Evolutionary conservation across 2,329 filamentous ascomycete genomes (phyloP).

Genomic region (Cladosporium sp.): DNA sequence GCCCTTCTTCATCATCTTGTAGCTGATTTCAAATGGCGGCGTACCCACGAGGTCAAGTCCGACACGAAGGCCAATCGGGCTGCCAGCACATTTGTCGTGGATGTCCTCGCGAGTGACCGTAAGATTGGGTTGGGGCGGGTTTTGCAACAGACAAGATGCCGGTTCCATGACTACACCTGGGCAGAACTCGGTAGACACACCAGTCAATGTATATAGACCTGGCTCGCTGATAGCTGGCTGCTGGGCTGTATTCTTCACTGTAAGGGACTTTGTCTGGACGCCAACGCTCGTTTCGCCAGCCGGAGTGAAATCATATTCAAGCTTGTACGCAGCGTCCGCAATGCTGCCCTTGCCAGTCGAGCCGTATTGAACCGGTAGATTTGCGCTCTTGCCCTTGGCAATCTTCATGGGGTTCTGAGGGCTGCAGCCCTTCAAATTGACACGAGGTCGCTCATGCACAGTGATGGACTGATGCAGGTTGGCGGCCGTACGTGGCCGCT

Average conservation of each 20-base stretch:
- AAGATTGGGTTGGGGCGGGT: conserved; percentile 81
- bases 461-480: conserved; percentile 70
- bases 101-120: conserved; percentile 72
- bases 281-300: conserved; percentile 64
- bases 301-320: conserved; percentile 79
- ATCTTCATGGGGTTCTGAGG: conserved; percentile 76
- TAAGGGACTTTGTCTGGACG: conserved; percentile 54
- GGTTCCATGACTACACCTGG: conserved; percentile 87
- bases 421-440: conserved; percentile 70
- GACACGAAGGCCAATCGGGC: conserved; percentile 83
- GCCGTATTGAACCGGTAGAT: conserved; percentile 67
- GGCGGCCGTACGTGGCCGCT: conserved; percentile 42
- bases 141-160: conserved; percentile 85
- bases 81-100: conserved; percentile 90
- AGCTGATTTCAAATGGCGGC: conserved; percentile 80
- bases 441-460: conserved; percentile 79
- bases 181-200: conserved; percentile 75
- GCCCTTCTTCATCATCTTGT: conserved; percentile 62
- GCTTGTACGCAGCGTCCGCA: conserved; percentile 61
- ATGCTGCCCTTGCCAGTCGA: conserved; percentile 54
- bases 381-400: conserved; percentile 64
- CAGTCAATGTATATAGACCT: conserved; percentile 80
- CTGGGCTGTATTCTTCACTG: conserved; percentile 58
- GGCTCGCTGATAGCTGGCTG: conserved; percentile 66
- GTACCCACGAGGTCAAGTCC: conserved; percentile 87